These are phyloP conservation scores for Pulveroboletus sp. DNA, from an alignment of 768 basidiomycete species.

Conservation along the genomic window DNA sequence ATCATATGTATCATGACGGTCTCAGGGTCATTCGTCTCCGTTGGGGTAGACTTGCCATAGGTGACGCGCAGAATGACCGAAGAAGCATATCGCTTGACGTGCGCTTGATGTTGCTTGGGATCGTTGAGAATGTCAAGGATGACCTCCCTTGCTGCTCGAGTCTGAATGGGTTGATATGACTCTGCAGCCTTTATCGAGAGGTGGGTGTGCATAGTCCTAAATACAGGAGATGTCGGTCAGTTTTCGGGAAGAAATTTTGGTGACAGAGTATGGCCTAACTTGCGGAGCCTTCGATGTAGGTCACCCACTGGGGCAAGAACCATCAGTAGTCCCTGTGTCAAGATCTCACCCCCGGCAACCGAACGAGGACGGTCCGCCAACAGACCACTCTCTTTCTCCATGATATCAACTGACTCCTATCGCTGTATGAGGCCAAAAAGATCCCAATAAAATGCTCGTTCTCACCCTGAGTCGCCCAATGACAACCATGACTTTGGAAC, in stretches of 20 bases:
- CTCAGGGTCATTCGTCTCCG: constrained; percentile 7
- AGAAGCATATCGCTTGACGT: constrained; percentile 43
- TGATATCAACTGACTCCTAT: constrained; percentile 57
- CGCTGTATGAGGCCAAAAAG: not conserved
- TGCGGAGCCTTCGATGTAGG: constrained; percentile 56
- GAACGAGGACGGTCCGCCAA: constrained; percentile 45
- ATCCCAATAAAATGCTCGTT: not conserved
- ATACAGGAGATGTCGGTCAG: not conserved
- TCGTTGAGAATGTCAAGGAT: constrained; percentile 21
- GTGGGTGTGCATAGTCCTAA: constrained; percentile 14
- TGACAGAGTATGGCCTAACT: constrained; percentile 30
- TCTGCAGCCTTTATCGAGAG: constrained; percentile 49
- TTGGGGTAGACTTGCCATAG: constrained; percentile 19
- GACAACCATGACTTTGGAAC: constrained; percentile 32
- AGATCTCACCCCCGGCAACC: constrained; percentile 55
- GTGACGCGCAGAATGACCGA: constrained; percentile 23
- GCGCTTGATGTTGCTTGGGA: constrained; percentile 36
- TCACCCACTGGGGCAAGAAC: constrained; percentile 54
- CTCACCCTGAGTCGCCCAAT: constrained; percentile 36
- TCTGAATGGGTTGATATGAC: constrained; percentile 46
- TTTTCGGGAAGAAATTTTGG: not conserved
- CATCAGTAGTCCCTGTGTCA: constrained; percentile 55
- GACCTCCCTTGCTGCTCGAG: constrained; percentile 32
- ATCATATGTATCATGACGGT: constrained; percentile 33
- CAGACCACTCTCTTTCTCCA: constrained; percentile 55